Evolutionary conservation across 2,329 filamentous ascomycete species (phyloP), one percentile per base, ranked within the genome.

Genomic region (Emergomyces orientalis): DNA sequence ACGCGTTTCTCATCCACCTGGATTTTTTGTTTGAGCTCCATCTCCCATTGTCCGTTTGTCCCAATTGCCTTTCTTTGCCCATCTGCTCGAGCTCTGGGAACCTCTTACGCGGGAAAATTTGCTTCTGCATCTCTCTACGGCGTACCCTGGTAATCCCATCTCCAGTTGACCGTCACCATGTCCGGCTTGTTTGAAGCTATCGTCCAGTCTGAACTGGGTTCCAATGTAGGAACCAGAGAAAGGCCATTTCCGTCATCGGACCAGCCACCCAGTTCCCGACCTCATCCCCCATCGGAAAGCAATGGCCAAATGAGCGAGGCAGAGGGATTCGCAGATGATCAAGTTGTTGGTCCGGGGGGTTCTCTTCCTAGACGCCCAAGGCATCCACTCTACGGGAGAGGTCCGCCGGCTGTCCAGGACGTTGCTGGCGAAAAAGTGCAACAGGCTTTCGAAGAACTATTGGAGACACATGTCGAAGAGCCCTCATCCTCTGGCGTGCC

Each of bases 391-490:
- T 77, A 77, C 62, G 74, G 77, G 43, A 71, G 79, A 61, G 84
- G 84, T 52, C 80, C 86, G 3, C 82, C 84, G 0, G 79, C 80
- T 63, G 82, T 87, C 11, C 79, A 84, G 54, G 85, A 88, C 68
- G 76, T 81, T 49, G 84, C 83, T 0, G 85, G 83, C 69, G 84
- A 87, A 69, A 83, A 82, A 62, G 79, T 88, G n/a, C 82, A 82
- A 62, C 77, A 82, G 64, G 80, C 82, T 30, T 88, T 88, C 69
- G 83, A 86, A 71, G 81, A 83, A 68, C 82, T 88, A 67, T 75
- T 88, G n/a, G 85, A 87, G 68, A 80, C 79, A 74, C 86, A 78
- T 68, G 75, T 74, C 59, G 84, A 87, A 74, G 83, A 86, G 34
- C 79, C 80, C 1, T 76, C 81, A 1, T 79, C 81, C 1, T 84